phyloP scores from a whole-genome alignment of 257 asterid genomes.

The Vinca minor region DNA sequence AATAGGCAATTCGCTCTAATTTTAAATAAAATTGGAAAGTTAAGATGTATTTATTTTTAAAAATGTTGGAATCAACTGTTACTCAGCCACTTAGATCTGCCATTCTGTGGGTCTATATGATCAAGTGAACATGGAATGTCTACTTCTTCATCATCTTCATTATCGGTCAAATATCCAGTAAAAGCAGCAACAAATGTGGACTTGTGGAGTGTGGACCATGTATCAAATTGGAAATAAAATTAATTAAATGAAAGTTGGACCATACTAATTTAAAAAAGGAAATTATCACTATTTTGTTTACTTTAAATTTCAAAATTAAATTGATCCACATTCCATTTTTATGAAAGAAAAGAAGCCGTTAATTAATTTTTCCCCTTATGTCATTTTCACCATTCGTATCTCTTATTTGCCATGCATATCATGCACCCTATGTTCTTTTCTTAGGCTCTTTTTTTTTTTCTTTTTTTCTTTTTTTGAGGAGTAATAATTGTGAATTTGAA shows the following conservation, averaged over 20 bases:
- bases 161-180: neutral
- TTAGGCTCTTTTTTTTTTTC: no score
- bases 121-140: neutral
- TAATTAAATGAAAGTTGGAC: neutral
- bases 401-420: neutral
- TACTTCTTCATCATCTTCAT: neutral
- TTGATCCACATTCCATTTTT: slow-evolving; percentile 11
- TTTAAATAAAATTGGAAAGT: no score
- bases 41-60: no score
- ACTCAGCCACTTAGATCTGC: no score
- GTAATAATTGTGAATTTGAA: no score
- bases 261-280: neutral
- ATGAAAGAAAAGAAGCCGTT: neutral
- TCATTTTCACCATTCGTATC: slow-evolving; percentile 1
- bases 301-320: no score
- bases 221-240: slow-evolving; percentile 1
- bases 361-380: neutral
- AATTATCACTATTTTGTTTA: no score
- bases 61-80: no score
- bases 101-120: neutral
- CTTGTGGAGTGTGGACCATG: neutral
- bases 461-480: no score
- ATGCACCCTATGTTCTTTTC: neutral
- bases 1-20: no score
- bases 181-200: neutral